Evolutionary conservation across 768 basidiomycete species (phyloP).

Genomic region (Sarcodon sp.): DNA sequence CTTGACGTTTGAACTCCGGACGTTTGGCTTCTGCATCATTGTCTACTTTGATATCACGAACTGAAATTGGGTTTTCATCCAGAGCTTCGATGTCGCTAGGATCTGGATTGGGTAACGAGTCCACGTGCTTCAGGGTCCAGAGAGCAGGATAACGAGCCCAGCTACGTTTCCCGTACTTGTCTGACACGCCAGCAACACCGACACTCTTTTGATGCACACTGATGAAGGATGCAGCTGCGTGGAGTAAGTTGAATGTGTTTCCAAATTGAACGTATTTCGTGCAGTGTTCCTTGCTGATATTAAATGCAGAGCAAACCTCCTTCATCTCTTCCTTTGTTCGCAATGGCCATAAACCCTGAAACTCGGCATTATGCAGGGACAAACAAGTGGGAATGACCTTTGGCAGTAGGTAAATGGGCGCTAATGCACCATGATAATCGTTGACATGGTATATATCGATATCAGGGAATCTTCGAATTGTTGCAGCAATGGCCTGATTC

Average conservation of each 20-base stretch:
- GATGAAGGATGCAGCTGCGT: conserved; percentile 88
- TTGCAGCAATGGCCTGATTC: conserved; percentile 94
- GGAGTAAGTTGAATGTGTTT: conserved; percentile 92
- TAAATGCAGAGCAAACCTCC: conserved; percentile 96
- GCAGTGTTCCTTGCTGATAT: conserved; percentile 92
- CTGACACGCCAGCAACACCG: conserved; percentile 93
- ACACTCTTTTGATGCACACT: conserved; percentile 86
- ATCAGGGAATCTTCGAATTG: conserved; percentile 73
- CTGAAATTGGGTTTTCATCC: conserved; percentile 61
- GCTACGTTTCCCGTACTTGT: conserved; percentile 94
- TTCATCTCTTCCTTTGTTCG: conserved; percentile 98
- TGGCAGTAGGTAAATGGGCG: conserved; percentile 82
- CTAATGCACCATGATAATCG: conserved; percentile 90
- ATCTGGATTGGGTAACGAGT: conserved; percentile 90
- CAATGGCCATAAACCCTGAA: conserved; percentile 93
- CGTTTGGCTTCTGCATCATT: conserved; percentile 76
- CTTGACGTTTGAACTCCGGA: conserved; percentile 82
- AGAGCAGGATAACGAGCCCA: conserved; percentile 96
- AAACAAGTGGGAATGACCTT: conserved; percentile 85
- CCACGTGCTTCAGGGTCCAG: conserved; percentile 93
- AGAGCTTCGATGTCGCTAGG: conserved; percentile 91
- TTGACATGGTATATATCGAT: conserved; percentile 94
- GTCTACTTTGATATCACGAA: conserved; percentile 70
- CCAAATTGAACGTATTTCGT: conserved; percentile 97
- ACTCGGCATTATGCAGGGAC: conserved; percentile 93